Evolutionary conservation across 192 early-diverging fungal species (phyloP).

Genomic region (Globomyces pollinis-pini): DNA sequence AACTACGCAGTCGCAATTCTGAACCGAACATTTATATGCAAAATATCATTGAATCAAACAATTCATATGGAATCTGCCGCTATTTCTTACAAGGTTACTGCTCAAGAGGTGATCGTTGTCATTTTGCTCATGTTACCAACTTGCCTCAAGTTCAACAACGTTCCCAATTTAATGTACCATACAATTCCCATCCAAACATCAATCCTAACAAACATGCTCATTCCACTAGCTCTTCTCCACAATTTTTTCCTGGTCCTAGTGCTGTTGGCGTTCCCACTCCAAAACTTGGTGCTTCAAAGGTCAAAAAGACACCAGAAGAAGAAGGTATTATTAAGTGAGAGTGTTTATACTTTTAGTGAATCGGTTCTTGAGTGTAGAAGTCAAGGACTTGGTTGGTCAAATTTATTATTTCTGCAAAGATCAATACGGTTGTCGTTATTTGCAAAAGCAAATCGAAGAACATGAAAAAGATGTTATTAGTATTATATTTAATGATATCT

Average conservation of each 20-base stretch:
- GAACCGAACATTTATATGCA: not conserved
- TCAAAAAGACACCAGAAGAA: not conserved
- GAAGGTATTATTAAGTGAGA: not conserved
- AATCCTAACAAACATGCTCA: not conserved
- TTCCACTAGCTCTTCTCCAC: not conserved
- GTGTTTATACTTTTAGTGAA: not conserved
- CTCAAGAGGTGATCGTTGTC: slow-evolving; percentile 20
- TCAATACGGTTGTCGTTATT: slow-evolving; percentile 79
- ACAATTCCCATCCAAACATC: not conserved
- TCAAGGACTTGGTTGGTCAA: slow-evolving; percentile 66
- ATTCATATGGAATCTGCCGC: slow-evolving; percentile 7
- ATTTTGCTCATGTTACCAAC: slow-evolving; percentile 15
- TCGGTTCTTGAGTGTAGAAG: slow-evolving; percentile 55
- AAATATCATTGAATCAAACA: not conserved
- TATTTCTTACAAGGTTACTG: slow-evolving; percentile 23
- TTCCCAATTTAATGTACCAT: too few relatives aligned
- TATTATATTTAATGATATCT: slow-evolving; percentile 72
- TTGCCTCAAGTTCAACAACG: not conserved
- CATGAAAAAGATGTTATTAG: slow-evolving; percentile 50
- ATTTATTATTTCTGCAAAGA: slow-evolving; percentile 78
- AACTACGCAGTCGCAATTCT: not conserved
- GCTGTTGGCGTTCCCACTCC: not conserved
- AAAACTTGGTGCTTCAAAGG: not conserved
- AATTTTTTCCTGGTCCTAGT: not conserved
- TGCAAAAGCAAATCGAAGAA: slow-evolving; percentile 83